phyloP scores from a whole-genome alignment of 148 eudicot genomes.

The Chenopodium formosanum region DNA sequence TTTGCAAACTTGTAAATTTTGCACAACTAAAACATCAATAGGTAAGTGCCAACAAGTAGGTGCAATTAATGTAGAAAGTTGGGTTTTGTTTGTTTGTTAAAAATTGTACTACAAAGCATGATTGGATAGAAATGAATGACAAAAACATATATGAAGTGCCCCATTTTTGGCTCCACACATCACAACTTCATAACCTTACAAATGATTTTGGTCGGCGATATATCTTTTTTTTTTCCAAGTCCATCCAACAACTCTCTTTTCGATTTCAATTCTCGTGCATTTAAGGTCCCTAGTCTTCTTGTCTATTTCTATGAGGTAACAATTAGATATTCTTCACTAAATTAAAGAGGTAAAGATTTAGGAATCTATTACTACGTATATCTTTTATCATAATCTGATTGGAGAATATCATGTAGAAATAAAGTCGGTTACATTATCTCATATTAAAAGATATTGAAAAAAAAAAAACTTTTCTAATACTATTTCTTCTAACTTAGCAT shows the following conservation, averaged over 20 bases:
- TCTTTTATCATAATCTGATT: too few relatives aligned
- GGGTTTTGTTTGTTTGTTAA: conserved; percentile 16
- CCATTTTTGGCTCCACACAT: conserved; percentile 22
- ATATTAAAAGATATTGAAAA: too few relatives aligned
- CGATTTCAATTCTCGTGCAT: conserved; percentile 14
- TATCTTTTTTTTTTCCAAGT: not conserved
- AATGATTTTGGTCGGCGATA: conserved; percentile 19
- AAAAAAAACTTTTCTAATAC: too few relatives aligned
- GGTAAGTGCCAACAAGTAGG: not conserved
- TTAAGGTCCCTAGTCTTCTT: not conserved
- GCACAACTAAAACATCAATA: not conserved
- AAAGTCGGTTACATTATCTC: too few relatives aligned
- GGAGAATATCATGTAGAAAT: too few relatives aligned
- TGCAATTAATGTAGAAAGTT: conserved; percentile 24
- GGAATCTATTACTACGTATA: too few relatives aligned
- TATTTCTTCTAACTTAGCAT: too few relatives aligned
- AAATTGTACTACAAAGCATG: not conserved
- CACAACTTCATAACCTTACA: conserved; percentile 7
- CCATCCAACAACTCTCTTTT: conserved; percentile 21
- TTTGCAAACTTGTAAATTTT: not conserved
- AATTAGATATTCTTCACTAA: too few relatives aligned
- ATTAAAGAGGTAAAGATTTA: too few relatives aligned
- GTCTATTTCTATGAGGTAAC: too few relatives aligned
- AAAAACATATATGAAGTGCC: not conserved
- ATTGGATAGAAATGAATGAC: not conserved